Base-by-base conservation (phyloP, 352 stramenopile species). In the Plasmopara viticola region DNA sequence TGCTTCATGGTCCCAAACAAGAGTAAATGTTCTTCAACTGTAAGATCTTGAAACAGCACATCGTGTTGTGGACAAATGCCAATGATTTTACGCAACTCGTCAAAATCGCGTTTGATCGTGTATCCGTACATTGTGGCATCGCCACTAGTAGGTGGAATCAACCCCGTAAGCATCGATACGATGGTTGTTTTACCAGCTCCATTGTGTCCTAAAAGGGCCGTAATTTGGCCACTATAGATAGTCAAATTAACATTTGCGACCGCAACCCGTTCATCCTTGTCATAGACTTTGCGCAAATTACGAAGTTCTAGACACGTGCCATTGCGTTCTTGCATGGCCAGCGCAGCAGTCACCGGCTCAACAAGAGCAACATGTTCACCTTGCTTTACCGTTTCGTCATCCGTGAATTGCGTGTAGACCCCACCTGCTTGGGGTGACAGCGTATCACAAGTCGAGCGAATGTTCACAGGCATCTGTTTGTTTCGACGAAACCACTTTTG, bases 11-110 rank as follows among this genome's bases (percentile, higher is more conserved):
- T 76, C 6, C 75, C 88, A 50, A 97, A 98, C 40, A 98, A 87
- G 38, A 77, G 47, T 31, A 99, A 68, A 56, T 99, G 95, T 58
- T 99, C 96, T 33, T 87, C 57, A 12, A 98, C 95, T 1, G 95
- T 98, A 14, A 99, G 67, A 15, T 96, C 67, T 20, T 87, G 80
- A 56, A 96, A 98, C 0, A 99, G 68, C 35, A 97, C 95, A 64
- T 98, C 94, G 61, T 98, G 92, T 68, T 99, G 96, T 6, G 96
- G 84, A 60, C 96, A 99, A 45, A 99, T 88, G 39, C 94, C 95
- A 51, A 98, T 86, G 45, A 95, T 74, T 47, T 95, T 64, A 6
- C 95, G 87, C 10, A 99, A 75, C 28, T 84, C 62, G 28, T 78
- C 48, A 58, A 98, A 86, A 47, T 98, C 69, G 15, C 67, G 38